Percentiles rank a stretch among this genome's conserved stretches.
Conservation (phyloP, 2,329 filamentous ascomycete species). For the Paraphoma chrysanthemicola region DNA sequence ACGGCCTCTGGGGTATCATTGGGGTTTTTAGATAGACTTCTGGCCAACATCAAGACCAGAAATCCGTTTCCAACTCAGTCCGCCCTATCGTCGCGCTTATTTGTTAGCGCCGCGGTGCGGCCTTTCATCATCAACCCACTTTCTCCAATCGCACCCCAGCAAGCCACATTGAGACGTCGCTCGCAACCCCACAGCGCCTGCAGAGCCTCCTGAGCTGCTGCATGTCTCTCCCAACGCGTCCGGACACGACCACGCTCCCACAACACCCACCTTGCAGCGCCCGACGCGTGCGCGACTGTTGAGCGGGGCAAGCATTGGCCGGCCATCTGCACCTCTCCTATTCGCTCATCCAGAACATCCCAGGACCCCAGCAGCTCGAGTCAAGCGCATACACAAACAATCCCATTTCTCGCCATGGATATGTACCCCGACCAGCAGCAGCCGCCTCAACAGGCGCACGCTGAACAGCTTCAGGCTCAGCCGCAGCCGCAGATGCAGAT, state of each 20-base stretch:
- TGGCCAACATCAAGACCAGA: too few relatives aligned
- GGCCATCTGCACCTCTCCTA: conserved; percentile 26
- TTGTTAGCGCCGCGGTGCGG: conserved; percentile 1
- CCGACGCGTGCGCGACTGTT: conserved; percentile 39
- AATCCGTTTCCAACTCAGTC: neutral
- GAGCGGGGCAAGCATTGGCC: conserved; percentile 35
- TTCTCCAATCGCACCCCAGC: conserved; percentile 7
- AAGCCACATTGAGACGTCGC: neutral
- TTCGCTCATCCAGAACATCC: conserved; percentile 30
- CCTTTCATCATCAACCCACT: neutral
- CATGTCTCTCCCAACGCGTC: neutral
- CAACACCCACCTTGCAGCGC: conserved; percentile 15
- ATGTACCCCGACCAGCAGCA: conserved; percentile 24
- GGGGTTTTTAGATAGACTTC: too few relatives aligned
- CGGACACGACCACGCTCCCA: conserved; percentile 9
- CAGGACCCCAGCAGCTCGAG: conserved; percentile 8
- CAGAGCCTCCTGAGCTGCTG: conserved; percentile 14
- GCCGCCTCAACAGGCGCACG: neutral
- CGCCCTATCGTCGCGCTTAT: neutral
- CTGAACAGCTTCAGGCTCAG: neutral
- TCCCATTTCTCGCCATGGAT: conserved; percentile 21
- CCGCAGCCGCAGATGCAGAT: neutral
- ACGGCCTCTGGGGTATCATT: too few relatives aligned
- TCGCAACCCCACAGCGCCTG: neutral
- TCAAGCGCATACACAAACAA: conserved; percentile 19